phyloP scores from a whole-genome alignment of 2,329 filamentous ascomycete genomes.

The Byssothecium circinans region DNA sequence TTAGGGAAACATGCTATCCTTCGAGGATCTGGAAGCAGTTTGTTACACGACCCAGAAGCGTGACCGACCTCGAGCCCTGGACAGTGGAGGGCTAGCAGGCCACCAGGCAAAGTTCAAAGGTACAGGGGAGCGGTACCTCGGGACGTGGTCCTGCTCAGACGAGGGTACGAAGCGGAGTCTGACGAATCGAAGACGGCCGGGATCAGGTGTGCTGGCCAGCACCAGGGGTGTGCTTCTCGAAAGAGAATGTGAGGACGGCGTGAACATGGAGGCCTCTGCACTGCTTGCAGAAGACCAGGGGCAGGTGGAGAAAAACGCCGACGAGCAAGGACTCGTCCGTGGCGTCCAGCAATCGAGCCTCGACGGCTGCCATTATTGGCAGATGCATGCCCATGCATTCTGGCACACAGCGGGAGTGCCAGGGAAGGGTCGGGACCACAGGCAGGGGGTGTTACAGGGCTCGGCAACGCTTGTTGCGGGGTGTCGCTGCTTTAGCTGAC shows the following conservation, averaged over 20 bases:
- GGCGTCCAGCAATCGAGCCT: constrained; percentile 41
- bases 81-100: constrained; percentile 40
- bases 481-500: constrained; percentile 28
- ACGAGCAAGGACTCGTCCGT: constrained; percentile 43
- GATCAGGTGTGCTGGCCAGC: constrained; percentile 39
- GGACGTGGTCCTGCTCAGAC: constrained; percentile 40
- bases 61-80: constrained; percentile 43
- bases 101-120: constrained; percentile 31
- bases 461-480: constrained; percentile 50
- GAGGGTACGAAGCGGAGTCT: constrained; percentile 36
- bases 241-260: constrained; percentile 37
- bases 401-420: constrained; percentile 39
- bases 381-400: constrained; percentile 30
- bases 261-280: constrained; percentile 40
- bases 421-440: constrained; percentile 37
- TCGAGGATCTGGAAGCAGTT: constrained; percentile 43
- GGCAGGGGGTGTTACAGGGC: constrained; percentile 38
- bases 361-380: constrained; percentile 42
- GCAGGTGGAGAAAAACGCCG: constrained; percentile 44
- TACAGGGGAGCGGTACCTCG: constrained; percentile 46
- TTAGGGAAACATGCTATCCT: constrained; percentile 44
- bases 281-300: constrained; percentile 38
- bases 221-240: constrained; percentile 39
- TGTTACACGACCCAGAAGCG: constrained; percentile 45
- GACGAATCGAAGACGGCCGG: constrained; percentile 41